Evolutionary conservation across 73 alveolate genomes (phyloP).

Genomic region (Paramecium tetraurelia): DNA sequence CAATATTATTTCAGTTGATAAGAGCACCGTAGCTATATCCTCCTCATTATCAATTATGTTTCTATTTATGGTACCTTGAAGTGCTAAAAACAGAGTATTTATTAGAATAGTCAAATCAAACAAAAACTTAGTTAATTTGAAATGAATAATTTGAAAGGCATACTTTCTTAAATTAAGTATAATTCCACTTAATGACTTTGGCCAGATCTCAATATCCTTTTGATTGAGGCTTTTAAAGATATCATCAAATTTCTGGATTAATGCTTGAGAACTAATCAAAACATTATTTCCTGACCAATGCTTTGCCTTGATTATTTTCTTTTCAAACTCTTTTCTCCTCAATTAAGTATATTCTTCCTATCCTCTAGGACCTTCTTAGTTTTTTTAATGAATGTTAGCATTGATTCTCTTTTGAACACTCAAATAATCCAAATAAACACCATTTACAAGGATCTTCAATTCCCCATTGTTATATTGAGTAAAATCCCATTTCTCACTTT

Average conservation of each 20-base stretch:
- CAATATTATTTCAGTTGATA: not conserved
- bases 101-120: conserved; percentile 12
- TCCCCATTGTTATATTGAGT: not conserved
- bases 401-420: not conserved
- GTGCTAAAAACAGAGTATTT: not conserved
- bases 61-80: not conserved
- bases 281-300: conserved; percentile 37
- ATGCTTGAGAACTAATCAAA: not conserved
- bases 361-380: not conserved
- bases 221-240: not conserved
- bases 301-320: not conserved
- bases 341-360: not conserved
- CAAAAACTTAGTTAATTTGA: not conserved
- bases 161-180: not conserved
- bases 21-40: not conserved
- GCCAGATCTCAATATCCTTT: not conserved
- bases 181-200: not conserved
- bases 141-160: not conserved
- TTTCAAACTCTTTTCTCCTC: not conserved
- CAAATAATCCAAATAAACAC: not conserved
- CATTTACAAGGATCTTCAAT: not conserved
- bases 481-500: not conserved
- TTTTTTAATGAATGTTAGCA: not conserved
- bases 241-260: not conserved
- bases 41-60: not conserved